A percentile compares a stretch with the other conserved stretches of the same genome.
Evolutionary conservation across 2,329 filamentous ascomycete species (phyloP).

Genomic region (Diaporthe citriasiana): DNA sequence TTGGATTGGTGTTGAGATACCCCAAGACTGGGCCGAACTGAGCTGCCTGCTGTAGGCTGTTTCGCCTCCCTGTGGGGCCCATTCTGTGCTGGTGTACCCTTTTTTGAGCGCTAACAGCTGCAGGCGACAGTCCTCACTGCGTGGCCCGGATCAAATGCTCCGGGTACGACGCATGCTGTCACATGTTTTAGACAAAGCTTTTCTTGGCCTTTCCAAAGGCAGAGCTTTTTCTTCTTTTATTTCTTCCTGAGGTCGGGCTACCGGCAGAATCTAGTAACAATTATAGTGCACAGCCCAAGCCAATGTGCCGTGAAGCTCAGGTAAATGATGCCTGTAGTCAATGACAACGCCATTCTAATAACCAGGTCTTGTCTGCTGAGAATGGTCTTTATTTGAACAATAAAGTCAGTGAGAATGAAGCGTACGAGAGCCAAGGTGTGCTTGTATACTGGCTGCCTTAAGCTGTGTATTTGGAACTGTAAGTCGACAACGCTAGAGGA

Average conservation of each 20-base stretch:
- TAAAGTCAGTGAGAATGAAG: no score
- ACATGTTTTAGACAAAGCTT: background rate
- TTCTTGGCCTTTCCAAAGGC: background rate
- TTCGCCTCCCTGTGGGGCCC: conserved; percentile 10
- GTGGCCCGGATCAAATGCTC: conserved; percentile 28
- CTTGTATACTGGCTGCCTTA: no score
- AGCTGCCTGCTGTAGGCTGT: background rate
- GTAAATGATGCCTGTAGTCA: background rate
- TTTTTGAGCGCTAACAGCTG: background rate
- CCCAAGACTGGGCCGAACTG: background rate
- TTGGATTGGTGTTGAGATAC: background rate
- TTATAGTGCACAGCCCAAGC: no score
- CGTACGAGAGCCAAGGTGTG: no score
- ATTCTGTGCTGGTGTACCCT: no score
- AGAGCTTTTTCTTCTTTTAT: background rate
- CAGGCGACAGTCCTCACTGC: background rate
- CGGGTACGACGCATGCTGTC: background rate
- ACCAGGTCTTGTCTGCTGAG: no score
- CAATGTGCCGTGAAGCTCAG: no score
- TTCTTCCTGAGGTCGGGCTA: background rate
- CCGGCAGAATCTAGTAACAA: no score
- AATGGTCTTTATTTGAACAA: no score
- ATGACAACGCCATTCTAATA: no score
- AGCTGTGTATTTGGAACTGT: no score
- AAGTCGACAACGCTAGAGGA: no score